Base-by-base conservation (phyloP, 176 grass and related monocot genomes). In the Zoysia japonica region DNA sequence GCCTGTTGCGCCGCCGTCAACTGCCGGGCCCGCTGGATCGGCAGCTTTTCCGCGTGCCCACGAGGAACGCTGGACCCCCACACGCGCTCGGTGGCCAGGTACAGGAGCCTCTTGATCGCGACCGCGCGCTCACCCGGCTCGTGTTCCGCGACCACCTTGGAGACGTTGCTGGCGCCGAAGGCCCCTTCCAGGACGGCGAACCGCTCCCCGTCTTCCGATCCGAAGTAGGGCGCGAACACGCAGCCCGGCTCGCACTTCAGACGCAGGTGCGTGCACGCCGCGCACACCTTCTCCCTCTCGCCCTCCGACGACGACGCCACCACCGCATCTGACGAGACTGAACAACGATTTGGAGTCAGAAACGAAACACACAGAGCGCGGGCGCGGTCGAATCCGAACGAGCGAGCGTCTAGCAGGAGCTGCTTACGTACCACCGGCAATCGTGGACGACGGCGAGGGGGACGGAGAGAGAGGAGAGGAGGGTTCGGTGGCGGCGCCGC, bases 161-260 rank as follows among this genome's bases (percentile, higher is more conserved):
- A 0, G 14, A 11, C 14, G 75, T 65, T 78, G 61, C 46, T 65
- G 15, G 61, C 61, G 75, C 61, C 75, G 61, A 40, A 78, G 9
- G 41, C 35, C 3, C 7, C 1, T 45, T 65, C 46, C 75, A 65
- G 61, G 35, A 61, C 61, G 5, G 14, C 46, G 75, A 78, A 78
- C 35, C 35, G 11, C 20, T 40, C 36, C 46, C 5, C 47, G 47
- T n/a, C 46, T 2, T 89, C 79, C 38, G 92, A 84, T 62, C 86
- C 79, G 78, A 95, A 95, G 87, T 95, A 93, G 67, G 96, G 92
- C 78, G 96, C 92, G 52, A 98, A 98, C 52, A 91, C 88, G 78
- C 90, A 98, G 61, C 85, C 79, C 1, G 88, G 92, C 55, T 17
- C 4, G 59, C 74, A 77, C 44, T 43, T 9, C 2, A 44, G 13